Evolutionary conservation across 2,329 filamentous ascomycete species (phyloP).

Genomic region (Exophiala dermatitidis): DNA sequence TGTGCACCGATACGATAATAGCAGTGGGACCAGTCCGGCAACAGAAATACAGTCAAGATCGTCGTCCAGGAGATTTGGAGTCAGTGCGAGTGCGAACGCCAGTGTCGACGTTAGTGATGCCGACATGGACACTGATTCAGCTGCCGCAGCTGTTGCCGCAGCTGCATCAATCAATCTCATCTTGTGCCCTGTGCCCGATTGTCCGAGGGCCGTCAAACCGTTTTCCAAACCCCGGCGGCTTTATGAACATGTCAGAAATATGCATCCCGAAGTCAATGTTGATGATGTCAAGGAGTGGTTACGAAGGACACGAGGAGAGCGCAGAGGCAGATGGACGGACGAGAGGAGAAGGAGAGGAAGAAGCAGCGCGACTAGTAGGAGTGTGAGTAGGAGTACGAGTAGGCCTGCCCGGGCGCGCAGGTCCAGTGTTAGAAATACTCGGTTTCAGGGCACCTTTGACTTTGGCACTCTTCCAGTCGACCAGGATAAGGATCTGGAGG

Average conservation of each 20-base stretch:
- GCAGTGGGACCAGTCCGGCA: too few relatives aligned
- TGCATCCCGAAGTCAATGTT: slow-evolving; percentile 26
- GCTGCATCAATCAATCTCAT: slow-evolving; percentile 4
- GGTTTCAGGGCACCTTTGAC: too few relatives aligned
- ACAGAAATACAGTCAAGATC: not conserved
- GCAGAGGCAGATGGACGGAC: slow-evolving; percentile 14
- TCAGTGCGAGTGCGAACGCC: slow-evolving; percentile 1
- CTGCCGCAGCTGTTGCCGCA: not conserved
- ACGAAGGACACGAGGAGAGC: slow-evolving; percentile 13
- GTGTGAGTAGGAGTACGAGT: slow-evolving; percentile 1
- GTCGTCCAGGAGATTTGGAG: not conserved
- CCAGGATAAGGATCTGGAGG: not conserved
- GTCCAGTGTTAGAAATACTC: not conserved
- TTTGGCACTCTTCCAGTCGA: too few relatives aligned
- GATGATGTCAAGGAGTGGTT: slow-evolving; percentile 19
- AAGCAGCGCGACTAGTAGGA: too few relatives aligned
- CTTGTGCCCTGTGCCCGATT: slow-evolving; percentile 22
- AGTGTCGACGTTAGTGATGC: slow-evolving; percentile 6
- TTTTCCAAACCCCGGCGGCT: slow-evolving; percentile 20
- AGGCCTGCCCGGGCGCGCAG: not conserved
- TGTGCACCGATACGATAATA: slow-evolving; percentile 5
- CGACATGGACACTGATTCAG: not conserved
- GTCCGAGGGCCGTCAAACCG: slow-evolving; percentile 9
- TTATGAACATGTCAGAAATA: slow-evolving; percentile 24
- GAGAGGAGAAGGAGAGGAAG: slow-evolving; percentile 8